A percentile compares a stretch with the other conserved stretches of the same genome.
Conservation (phyloP, 805 yeast genomes). For the Starmerella apis region DNA sequence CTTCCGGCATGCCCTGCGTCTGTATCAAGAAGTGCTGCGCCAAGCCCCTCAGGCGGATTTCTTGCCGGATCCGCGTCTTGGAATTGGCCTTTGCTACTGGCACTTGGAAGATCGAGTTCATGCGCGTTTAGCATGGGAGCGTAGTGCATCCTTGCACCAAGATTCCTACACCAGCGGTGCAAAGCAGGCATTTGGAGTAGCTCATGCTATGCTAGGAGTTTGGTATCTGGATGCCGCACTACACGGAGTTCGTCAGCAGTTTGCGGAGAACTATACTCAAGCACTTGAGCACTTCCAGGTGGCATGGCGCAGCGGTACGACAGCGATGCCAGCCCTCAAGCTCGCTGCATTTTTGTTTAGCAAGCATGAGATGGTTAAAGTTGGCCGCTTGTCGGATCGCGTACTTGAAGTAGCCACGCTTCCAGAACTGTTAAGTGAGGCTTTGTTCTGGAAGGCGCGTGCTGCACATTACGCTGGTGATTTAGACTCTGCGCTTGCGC, state of each 20-base stretch:
- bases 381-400: conserved; percentile 45
- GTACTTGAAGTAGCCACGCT: conserved; percentile 37
- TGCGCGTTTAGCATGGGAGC: conserved; percentile 74
- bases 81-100: conserved; percentile 93
- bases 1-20: conserved; percentile 59
- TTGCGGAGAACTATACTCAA: conserved; percentile 46
- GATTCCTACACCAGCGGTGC: conserved; percentile 35
- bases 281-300: conserved; percentile 43
- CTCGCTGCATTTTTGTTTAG: conserved; percentile 66
- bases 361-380: conserved; percentile 48
- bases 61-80: conserved; percentile 52
- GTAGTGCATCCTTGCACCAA: conserved; percentile 51
- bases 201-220: conserved; percentile 54
- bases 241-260: conserved; percentile 45
- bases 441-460: conserved; percentile 79
- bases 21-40: conserved; percentile 73
- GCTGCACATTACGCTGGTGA: conserved; percentile 52
- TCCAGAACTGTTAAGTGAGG: conserved; percentile 46
- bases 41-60: conserved; percentile 44
- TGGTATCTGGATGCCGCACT: conserved; percentile 58
- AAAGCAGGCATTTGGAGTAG: conserved; percentile 34
- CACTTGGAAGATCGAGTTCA: conserved; percentile 62
- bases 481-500: conserved; percentile 56
- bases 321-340: conserved; percentile 49
- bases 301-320: conserved; percentile 36